Evolutionary conservation across 2,329 filamentous ascomycete genomes (phyloP).

Genomic region (Metarhizium humberi): DNA sequence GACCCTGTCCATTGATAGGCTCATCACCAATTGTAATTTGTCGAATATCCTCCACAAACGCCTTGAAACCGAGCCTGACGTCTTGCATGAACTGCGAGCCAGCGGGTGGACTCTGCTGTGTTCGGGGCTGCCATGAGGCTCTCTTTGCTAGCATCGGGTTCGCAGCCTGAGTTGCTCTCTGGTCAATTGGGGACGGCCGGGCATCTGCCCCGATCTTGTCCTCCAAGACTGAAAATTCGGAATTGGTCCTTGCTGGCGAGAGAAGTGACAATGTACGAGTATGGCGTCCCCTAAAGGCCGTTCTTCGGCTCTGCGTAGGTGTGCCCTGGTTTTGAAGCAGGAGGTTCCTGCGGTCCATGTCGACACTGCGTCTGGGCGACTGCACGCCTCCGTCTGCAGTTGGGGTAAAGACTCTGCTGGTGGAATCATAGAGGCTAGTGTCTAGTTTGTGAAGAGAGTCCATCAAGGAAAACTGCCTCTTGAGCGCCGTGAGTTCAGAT

Average conservation of each 20-base stretch:
- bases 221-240: conserved; percentile 33
- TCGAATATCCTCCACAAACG: conserved; percentile 88
- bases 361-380: conserved; percentile 35
- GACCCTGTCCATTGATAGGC: conserved; percentile 49
- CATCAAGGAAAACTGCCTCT: conserved; percentile 72
- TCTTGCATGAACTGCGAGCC: conserved; percentile 80
- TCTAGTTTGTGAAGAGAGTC: conserved; percentile 70
- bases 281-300: conserved; percentile 60
- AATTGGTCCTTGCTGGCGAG: conserved; percentile 50
- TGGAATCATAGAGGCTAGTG: conserved; percentile 15
- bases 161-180: conserved; percentile 23
- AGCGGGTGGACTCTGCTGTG: conserved; percentile 32
- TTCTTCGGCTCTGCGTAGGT: conserved; percentile 38
- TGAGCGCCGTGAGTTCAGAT: conserved; percentile 62
- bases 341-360: conserved; percentile 66
- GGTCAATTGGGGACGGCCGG: conserved; percentile 19
- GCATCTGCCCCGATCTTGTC: conserved; percentile 22
- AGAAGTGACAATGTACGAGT: conserved; percentile 66
- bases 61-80: conserved; percentile 82
- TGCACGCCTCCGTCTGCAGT: conserved; percentile 21
- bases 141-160: conserved; percentile 39
- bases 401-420: conserved; percentile 3
- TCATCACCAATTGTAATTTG: conserved; percentile 96
- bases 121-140: conserved; percentile 50
- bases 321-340: conserved; percentile 44